Evolutionary conservation across 441 rosid genomes (phyloP).

Genomic region (Kokia cookei): DNA sequence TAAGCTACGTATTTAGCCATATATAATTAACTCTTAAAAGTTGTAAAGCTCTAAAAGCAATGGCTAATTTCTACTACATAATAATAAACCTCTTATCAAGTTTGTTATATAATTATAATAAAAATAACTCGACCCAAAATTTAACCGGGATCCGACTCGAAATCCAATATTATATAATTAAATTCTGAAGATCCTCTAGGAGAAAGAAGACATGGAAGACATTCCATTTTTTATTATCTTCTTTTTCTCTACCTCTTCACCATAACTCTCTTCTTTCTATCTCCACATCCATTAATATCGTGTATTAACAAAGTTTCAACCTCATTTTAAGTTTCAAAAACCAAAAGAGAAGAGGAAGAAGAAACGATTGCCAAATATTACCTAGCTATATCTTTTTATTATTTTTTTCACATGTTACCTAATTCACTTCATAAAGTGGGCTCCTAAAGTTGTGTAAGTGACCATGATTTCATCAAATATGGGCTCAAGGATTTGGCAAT

Average conservation of each 20-base stretch:
- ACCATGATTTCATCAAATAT: slow-evolving; percentile 20
- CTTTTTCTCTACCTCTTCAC: too few species aligned
- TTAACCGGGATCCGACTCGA: too few species aligned
- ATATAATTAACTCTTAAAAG: neutral
- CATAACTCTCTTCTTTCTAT: too few species aligned
- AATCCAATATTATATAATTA: too few species aligned
- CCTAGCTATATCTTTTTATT: neutral
- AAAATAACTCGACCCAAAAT: too few species aligned
- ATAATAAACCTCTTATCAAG: neutral
- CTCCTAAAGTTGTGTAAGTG: slow-evolving; percentile 8
- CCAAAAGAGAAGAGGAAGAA: neutral
- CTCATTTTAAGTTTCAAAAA: neutral
- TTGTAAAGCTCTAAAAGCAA: neutral
- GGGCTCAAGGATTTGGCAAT: slow-evolving; percentile 12
- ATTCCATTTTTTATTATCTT: too few species aligned
- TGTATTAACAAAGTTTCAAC: neutral
- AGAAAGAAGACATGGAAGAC: too few species aligned
- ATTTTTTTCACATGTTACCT: neutral
- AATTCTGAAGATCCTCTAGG: too few species aligned
- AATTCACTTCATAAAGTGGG: slow-evolving; percentile 7
- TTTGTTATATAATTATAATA: too few species aligned
- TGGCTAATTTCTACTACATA: neutral
- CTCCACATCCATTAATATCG: too few species aligned
- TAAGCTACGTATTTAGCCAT: neutral
- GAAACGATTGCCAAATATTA: neutral